A percentile compares a stretch with the other conserved stretches of the same genome.
phyloP scores from a whole-genome alignment of 345 rosid species.

The Geranium rotundifolium region DNA sequence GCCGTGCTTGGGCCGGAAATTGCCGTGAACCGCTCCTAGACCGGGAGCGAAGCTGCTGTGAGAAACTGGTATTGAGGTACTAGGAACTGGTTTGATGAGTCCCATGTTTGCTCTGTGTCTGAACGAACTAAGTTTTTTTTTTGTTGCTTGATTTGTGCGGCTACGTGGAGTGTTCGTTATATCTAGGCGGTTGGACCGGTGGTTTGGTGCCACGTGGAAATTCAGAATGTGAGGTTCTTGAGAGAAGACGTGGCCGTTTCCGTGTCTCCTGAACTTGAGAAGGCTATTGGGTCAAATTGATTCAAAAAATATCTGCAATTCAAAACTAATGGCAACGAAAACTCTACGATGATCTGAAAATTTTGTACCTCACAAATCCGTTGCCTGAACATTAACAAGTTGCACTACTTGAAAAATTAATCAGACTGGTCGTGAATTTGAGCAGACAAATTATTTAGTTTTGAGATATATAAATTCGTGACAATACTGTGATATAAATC shows the following conservation, averaged over 20 bases:
- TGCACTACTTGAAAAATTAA: too few species aligned
- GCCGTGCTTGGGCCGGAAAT: not conserved
- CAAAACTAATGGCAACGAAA: conserved; percentile 11
- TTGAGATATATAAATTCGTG: too few species aligned
- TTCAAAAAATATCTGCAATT: too few species aligned
- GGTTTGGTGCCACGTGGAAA: not conserved
- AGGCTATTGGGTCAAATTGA: too few species aligned
- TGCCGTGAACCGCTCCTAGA: not conserved
- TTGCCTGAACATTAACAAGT: too few species aligned
- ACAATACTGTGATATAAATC: too few species aligned
- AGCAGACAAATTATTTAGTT: too few species aligned
- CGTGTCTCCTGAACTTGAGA: not conserved
- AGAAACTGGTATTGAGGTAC: not conserved
- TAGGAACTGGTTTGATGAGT: not conserved
- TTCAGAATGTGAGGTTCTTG: not conserved
- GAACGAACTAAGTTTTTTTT: too few species aligned
- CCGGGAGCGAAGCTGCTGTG: not conserved
- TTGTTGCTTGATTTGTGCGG: not conserved
- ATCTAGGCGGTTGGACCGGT: not conserved
- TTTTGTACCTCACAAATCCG: too few species aligned
- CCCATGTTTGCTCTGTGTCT: not conserved
- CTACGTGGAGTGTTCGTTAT: not conserved
- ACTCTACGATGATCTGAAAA: too few species aligned
- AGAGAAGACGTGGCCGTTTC: not conserved
- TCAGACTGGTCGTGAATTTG: too few species aligned